Evolutionary conservation across 164 flowering plant species (phyloP).

Genomic region (Saururus chinensis): DNA sequence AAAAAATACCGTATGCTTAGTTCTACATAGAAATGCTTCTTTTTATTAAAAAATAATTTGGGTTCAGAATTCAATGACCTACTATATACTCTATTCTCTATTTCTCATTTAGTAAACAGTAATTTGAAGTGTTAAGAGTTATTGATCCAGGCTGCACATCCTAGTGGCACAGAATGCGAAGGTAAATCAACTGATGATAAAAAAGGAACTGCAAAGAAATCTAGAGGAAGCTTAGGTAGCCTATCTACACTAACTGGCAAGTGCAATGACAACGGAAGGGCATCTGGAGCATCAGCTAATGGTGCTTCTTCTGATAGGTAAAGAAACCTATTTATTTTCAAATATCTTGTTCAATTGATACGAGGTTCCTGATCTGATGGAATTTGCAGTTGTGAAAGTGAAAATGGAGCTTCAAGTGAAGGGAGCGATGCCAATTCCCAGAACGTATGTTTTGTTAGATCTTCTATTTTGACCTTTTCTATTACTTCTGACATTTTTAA

Average conservation of each 20-base stretch:
- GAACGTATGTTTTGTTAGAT: conserved; percentile 11
- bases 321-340: background rate
- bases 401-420: conserved; percentile 23
- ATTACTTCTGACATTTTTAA: background rate
- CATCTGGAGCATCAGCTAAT: conserved; percentile 25
- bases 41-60: no score
- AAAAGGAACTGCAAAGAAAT: conserved; percentile 17
- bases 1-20: no score
- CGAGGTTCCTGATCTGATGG: conserved; percentile 6
- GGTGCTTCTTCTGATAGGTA: conserved; percentile 22
- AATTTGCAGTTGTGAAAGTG: conserved; percentile 22
- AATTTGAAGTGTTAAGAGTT: background rate
- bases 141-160: conserved; percentile 15
- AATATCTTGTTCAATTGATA: background rate
- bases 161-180: conserved; percentile 15
- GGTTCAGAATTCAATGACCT: no score
- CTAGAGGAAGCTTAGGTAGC: conserved; percentile 42
- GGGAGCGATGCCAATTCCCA: conserved; percentile 25
- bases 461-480: background rate
- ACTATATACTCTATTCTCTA: background rate
- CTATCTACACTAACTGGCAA: conserved; percentile 41
- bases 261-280: conserved; percentile 26
- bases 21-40: no score
- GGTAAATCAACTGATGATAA: conserved; percentile 20
- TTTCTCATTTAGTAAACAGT: background rate